Evolutionary conservation across 192 early-diverging fungal species (phyloP), one percentile per base, ranked within the genome.

Genomic region (Backusella liffmaniae): DNA sequence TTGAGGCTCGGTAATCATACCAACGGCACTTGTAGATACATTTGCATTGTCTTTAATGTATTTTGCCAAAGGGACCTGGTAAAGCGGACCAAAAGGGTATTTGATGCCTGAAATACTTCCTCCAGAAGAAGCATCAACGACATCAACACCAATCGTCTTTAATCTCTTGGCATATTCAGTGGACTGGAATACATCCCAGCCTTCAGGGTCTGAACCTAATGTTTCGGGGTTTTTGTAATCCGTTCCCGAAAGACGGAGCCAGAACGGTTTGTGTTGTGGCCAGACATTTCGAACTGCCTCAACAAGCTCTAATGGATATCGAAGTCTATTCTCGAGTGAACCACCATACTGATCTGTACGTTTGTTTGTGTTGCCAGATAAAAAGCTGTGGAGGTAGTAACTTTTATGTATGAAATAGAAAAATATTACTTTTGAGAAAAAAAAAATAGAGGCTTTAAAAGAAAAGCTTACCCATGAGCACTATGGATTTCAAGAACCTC

Each of bases 281-380:
- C 95, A 96, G 49, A 89, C 87, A 15, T 76, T 62, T 35, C 95
- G 91, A 6, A 94, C 85, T 0, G 76, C 77, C n/a, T 79, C 68
- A 21, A 91, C 81, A 0, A 92, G 87, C 80, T 97, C 95, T 1
- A 95, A 56, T 35, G 91, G 75, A 72, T 96, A 92, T 0, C 94
- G 90, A 21, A 86, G 83, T 71, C 96, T 90, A 86, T 98, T 98
- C 74, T 97, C 93, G 36, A 97, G 90, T 2, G 90, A 91, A 0
- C 97, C 96, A 44, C 96, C 97, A 77, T 96, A 99, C 66, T 93
- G 70, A 79, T 99, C 97, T 0, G 94, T 96, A 73, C 97, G 92
- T 35, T 89, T 70, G 84, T 99, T 98, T 68, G 92, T 84, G 39
- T 94, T 71, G 3, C 93, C 91, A 18, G 91, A 93, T 16, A 96